Base-by-base conservation (phyloP, 495 filamentous ascomycete genomes). In the Penicillium taxi region DNA sequence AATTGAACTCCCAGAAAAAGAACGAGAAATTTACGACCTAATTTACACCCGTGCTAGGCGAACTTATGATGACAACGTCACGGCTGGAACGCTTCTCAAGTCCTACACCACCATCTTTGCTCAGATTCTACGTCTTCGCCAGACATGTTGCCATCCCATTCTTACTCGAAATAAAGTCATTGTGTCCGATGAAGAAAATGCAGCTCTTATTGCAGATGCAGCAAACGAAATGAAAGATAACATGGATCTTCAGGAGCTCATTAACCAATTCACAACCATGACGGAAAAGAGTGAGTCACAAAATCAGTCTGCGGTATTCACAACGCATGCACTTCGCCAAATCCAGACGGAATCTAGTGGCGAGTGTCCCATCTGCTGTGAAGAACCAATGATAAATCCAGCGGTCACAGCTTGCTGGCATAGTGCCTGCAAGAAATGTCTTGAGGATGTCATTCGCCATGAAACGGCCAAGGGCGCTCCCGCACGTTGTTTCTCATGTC, bases 381-480 rank as follows among this genome's bases (percentile, higher is more conserved):
- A 95, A 53, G 91, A 95, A 55, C 87, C 87, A 5, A 94, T 96
- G 86, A 75, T 82, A 28, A 82, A 95, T 28, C 89, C 93, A 40
- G 81, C 85, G 1, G 90, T 98, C 1, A 94, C 91, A 0, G 84
- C 86, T 0, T 98, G 91, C 61, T 96, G 90, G 84, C 91, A 98
- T 58, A 86, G 83, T 15, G 89, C 91, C 2, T 98, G 91, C 70
- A 94, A 91, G 59, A 78, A 85, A 29, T 98, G 91, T 49, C 69
- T 94, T 16, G 61, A 85, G 3, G 78, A 87, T 47, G 94, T 88
- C 51, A 88, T 98, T 42, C 77, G 78, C 44, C 86, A 94, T 56
- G 84, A 94, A 48, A 81, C 72, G 21, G 77, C 84, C 44, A 84
- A 80, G 48, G 77, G 80, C 19, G 72, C 82, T 38, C 40, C 82